These are phyloP conservation scores for Tetrahymena malaccensis DNA, from an alignment of 73 alveolate genomes.

Conservation along the genomic window DNA sequence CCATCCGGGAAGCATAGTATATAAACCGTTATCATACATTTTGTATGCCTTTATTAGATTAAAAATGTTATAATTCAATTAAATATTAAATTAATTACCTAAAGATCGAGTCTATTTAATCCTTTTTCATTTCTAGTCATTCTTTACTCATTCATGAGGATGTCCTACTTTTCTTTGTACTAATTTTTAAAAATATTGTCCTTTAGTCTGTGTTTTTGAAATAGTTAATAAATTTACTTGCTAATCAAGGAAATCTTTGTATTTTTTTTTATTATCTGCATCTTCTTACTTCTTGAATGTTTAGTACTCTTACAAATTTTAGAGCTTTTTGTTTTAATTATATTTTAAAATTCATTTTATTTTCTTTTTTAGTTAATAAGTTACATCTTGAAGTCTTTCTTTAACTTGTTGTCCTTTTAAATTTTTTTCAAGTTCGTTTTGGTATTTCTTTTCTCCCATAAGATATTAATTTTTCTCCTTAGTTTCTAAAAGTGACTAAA, in stretches of 20 bases:
- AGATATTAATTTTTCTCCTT: not conserved
- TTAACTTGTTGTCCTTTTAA: not conserved
- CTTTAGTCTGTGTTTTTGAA: too few species aligned
- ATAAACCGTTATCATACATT: not conserved
- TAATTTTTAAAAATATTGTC: not conserved
- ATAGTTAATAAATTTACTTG: not conserved
- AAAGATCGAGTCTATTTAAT: not conserved
- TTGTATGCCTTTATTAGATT: not conserved
- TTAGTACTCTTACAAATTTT: not conserved
- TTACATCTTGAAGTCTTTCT: not conserved
- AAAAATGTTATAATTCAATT: not conserved
- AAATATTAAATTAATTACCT: not conserved
- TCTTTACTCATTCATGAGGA: not conserved
- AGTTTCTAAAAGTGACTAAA: not conserved
- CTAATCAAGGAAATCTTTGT: not conserved
- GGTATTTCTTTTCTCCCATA: not conserved
- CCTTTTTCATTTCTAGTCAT: not conserved
- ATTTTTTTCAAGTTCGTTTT: not conserved
- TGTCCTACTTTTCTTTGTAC: not conserved
- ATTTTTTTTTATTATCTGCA: not conserved
- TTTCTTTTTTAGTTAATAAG: not conserved
- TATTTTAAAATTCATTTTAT: not conserved
- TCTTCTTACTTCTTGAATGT: not conserved
- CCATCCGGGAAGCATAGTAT: not conserved
- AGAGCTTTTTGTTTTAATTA: not conserved